These are phyloP conservation scores for Cymbopogon citratus DNA, from an alignment of 176 grass and related monocot genomes.

Conservation along the genomic window DNA sequence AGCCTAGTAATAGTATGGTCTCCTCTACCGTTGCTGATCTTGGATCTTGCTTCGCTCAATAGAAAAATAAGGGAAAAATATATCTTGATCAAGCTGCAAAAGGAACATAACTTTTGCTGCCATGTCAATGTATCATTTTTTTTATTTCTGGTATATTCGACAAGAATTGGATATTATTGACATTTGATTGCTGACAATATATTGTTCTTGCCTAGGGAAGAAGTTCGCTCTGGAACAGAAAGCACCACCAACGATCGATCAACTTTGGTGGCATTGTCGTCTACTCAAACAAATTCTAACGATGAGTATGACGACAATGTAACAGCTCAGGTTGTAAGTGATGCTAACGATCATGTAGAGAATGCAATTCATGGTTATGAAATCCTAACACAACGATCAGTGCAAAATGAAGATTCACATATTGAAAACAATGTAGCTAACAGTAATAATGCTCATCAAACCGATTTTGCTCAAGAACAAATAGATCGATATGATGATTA, in stretches of 20 bases:
- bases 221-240: constrained; percentile 38
- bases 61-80: neutral
- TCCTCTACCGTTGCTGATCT: constrained; percentile 2
- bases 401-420: constrained; percentile 1
- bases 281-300: constrained; percentile 5
- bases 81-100: neutral
- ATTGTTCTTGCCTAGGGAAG: constrained; percentile 74
- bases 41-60: neutral
- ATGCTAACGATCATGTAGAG: neutral
- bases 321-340: neutral
- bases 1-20: neutral
- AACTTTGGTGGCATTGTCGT: constrained; percentile 6
- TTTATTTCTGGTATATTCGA: too few species aligned
- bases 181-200: constrained; percentile 24
- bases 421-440: neutral
- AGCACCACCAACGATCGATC: constrained; percentile 6
- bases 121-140: neutral
- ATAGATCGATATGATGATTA: constrained; percentile 26
- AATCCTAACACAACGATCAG: constrained; percentile 12
- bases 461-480: constrained; percentile 21
- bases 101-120: neutral
- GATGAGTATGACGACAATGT: neutral
- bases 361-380: neutral
- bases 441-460: neutral
- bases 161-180: neutral